phyloP scores from a whole-genome alignment of 164 flowering plant genomes.

The Vitis amurensis region DNA sequence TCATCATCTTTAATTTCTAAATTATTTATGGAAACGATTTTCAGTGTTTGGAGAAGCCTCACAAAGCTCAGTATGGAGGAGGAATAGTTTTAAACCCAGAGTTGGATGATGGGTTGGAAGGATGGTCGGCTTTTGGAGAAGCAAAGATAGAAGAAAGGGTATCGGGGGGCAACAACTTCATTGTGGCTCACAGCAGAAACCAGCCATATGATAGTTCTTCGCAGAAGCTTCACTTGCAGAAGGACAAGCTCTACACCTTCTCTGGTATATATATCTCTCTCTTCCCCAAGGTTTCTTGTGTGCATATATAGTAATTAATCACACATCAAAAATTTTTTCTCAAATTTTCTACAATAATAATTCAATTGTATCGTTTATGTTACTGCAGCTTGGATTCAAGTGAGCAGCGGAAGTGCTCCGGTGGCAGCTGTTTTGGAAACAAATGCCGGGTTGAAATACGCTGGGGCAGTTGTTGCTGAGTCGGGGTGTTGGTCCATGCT shows the following conservation, averaged over 20 bases:
- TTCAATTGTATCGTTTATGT: background rate
- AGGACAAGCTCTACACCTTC: constrained; percentile 24
- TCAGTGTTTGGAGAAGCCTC: constrained; percentile 24
- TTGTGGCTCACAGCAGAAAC: constrained; percentile 21
- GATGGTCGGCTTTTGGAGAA: constrained; percentile 22
- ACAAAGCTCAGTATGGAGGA: constrained; percentile 23
- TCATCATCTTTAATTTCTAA: background rate
- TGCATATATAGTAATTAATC: no score
- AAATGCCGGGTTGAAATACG: background rate
- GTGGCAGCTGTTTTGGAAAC: constrained; percentile 21
- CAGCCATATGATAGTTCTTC: constrained; percentile 17
- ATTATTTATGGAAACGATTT: no score
- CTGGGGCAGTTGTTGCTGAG: constrained; percentile 29
- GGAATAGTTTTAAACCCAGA: constrained; percentile 29
- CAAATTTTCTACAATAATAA: no score
- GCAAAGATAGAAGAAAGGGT: constrained; percentile 14
- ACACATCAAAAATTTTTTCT: no score
- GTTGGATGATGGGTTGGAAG: constrained; percentile 14
- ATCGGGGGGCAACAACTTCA: constrained; percentile 21
- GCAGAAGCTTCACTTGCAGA: constrained; percentile 22
- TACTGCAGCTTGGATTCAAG: constrained; percentile 46
- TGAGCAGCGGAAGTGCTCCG: constrained; percentile 22
- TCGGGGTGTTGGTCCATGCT: constrained; percentile 53
- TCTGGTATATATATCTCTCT: constrained; percentile 19
- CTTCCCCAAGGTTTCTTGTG: no score